Conservation (phyloP, 2,329 filamentous ascomycete species). For the Verticillium dahliae region DNA sequence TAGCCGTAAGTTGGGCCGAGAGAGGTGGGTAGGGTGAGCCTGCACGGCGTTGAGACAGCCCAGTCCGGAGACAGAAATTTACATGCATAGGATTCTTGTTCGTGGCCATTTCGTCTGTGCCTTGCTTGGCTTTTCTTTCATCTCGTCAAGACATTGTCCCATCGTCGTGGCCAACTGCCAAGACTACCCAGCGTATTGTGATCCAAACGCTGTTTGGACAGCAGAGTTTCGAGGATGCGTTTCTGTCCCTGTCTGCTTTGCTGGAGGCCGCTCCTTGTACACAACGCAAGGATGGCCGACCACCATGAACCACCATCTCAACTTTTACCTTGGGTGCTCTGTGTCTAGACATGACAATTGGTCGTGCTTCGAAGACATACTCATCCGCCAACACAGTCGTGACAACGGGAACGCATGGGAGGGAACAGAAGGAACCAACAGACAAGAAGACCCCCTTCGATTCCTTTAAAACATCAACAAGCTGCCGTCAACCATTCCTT, state of each 20-base stretch:
- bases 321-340: neutral
- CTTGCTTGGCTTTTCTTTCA: neutral
- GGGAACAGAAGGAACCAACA: too few species aligned
- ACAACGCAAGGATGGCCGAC: neutral
- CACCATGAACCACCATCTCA: neutral
- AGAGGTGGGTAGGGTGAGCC: neutral
- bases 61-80: neutral
- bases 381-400: neutral
- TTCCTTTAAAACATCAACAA: neutral
- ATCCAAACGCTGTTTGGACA: neutral
- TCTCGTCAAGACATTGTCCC: neutral
- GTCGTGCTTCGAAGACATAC: neutral
- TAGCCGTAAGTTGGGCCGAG: neutral
- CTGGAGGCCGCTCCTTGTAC: neutral
- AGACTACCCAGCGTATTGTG: neutral
- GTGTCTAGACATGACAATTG: neutral
- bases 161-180: neutral
- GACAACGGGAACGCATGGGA: too few species aligned
- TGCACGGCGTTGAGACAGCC: neutral
- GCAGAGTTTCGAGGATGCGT: neutral
- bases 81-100: neutral
- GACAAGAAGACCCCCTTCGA: neutral
- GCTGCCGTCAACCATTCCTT: neutral
- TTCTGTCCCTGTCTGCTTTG: neutral
- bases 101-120: neutral